phyloP scores from a whole-genome alignment of 2,329 filamentous ascomycete species.

The Alternaria triticimaculans region DNA sequence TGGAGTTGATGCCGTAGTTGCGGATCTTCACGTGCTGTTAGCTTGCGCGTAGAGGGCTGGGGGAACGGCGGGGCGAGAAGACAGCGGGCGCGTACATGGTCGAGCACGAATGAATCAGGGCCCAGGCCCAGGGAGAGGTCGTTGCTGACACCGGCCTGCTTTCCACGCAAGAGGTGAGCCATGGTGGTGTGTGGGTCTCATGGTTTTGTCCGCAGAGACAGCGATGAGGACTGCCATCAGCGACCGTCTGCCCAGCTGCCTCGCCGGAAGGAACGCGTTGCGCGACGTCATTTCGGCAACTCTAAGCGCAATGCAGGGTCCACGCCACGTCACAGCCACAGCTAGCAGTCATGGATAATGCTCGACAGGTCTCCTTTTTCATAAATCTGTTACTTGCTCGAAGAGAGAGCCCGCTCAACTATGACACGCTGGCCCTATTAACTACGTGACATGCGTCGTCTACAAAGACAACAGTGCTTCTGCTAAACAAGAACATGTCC shows the following conservation, averaged over 20 bases:
- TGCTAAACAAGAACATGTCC: not conserved
- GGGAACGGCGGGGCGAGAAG: constrained; percentile 21
- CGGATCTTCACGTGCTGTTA: constrained; percentile 36
- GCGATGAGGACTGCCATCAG: constrained; percentile 11
- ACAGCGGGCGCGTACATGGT: constrained; percentile 67
- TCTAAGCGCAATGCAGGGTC: constrained; percentile 26
- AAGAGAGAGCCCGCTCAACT: not conserved
- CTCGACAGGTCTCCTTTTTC: not conserved
- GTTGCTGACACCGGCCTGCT: constrained; percentile 90
- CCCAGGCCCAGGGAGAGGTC: constrained; percentile 85
- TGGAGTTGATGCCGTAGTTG: constrained; percentile 64
- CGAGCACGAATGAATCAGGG: constrained; percentile 78
- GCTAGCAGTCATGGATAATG: not conserved
- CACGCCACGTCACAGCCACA: constrained; percentile 13
- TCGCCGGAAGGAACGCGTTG: constrained; percentile 19
- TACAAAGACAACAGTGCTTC: not conserved
- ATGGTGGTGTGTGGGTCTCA: constrained; percentile 58
- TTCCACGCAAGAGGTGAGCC: constrained; percentile 87
- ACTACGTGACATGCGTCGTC: constrained; percentile 2
- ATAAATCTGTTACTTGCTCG: not conserved
- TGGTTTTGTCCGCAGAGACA: constrained; percentile 27
- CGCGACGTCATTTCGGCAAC: constrained; percentile 27
- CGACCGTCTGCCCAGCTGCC: constrained; percentile 15
- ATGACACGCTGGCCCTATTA: not conserved
- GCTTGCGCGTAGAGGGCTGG: constrained; percentile 14